Evolutionary conservation across 2,329 filamentous ascomycete species (phyloP), one percentile per base, ranked within the genome.

Genomic region (Verruconis gallopava): DNA sequence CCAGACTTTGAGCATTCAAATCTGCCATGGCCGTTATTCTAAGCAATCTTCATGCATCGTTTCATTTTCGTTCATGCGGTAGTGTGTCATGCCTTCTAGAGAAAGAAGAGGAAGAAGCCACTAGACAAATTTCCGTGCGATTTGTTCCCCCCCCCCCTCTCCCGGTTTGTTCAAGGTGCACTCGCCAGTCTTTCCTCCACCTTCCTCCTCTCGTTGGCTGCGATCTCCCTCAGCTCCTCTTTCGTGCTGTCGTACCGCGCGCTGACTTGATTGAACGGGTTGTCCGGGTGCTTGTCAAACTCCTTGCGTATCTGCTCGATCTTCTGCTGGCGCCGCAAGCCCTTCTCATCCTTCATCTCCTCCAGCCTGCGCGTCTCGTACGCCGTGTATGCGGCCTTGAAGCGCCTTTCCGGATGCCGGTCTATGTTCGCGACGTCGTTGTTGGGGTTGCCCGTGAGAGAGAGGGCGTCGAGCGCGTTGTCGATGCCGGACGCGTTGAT

Each of bases 201-300:
- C 71, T 81, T 86, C 50, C 62, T 57, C 64, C 71, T 79, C 66
- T 93, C 84, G 43, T 70, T 61, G 33, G 76, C 66, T 56, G 68
- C 74, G 45, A 88, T 64, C 38, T 74, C 69, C 38, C 69, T 69
- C 35, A 94, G 54, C 53, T 98, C 89, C 3, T 85, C 84, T 62
- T 75, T 81, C 17, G 72, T 74, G 42, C 84, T 75, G 61, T 98
- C 84, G 63, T 85, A 93, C 3, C 69, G 61, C 2, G 77, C 83
- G 40, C 68, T 75, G 13, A 80, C 78, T 65, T 93, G 85, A 65
- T 94, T 94, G 66, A 93, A 91, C 12, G 91, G 91, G 61, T 98
- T 98, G 53, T 96, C 89, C 1, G 84, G 80, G 55, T 82, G 83
- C 69, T 85, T 93, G 62, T 93, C 82, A 60, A 96, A 98, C 66